These are phyloP conservation scores for Scytalidium sp. DNA, from an alignment of 2,329 filamentous ascomycete species.

Conservation along the genomic window DNA sequence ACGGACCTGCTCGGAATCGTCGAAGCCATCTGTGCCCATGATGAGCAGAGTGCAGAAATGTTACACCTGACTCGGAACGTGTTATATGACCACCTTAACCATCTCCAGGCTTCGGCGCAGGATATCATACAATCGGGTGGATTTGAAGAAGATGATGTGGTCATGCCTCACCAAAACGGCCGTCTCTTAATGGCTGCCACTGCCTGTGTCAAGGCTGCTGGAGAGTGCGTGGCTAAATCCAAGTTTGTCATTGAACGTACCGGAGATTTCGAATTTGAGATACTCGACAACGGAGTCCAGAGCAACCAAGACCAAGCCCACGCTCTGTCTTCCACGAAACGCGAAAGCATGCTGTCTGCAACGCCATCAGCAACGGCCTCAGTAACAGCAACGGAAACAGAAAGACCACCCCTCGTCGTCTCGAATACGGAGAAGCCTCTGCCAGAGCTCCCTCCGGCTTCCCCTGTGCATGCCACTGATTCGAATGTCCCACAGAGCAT, in stretches of 20 bases:
- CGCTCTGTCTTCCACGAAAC: not conserved
- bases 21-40: slow-evolving; percentile 78
- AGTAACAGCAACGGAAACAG: slow-evolving; percentile 23
- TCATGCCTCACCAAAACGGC: slow-evolving; percentile 77
- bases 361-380: not conserved
- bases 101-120: slow-evolving; percentile 76
- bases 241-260: slow-evolving; percentile 83
- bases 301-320: not conserved
- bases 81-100: slow-evolving; percentile 77
- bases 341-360: not conserved
- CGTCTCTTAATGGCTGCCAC: slow-evolving; percentile 77
- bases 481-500: slow-evolving; percentile 41
- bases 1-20: slow-evolving; percentile 76
- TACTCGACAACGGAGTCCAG: not conserved
- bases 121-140: slow-evolving; percentile 71
- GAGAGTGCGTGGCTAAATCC: slow-evolving; percentile 86
- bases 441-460: slow-evolving; percentile 54
- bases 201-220: slow-evolving; percentile 82
- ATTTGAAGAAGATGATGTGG: slow-evolving; percentile 67
- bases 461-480: slow-evolving; percentile 31
- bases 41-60: slow-evolving; percentile 62
- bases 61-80: slow-evolving; percentile 67
- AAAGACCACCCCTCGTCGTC: slow-evolving; percentile 40
- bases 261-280: slow-evolving; percentile 82
- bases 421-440: slow-evolving; percentile 63